phyloP scores from a whole-genome alignment of 2,329 filamentous ascomycete genomes.

The Epichloe aotearoae region DNA sequence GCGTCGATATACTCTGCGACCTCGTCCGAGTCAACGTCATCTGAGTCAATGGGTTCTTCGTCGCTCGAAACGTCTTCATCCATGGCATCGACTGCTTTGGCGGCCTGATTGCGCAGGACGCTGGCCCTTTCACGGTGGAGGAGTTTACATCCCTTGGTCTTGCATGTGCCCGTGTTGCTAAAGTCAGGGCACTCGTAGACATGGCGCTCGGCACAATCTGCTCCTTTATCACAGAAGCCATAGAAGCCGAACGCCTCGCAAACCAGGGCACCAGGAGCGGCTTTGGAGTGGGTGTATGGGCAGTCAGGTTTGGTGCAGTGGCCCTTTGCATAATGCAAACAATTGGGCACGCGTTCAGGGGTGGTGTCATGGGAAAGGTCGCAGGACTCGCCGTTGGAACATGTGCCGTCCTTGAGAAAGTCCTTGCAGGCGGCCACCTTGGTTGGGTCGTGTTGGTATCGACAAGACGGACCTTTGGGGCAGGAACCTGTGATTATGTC shows the following conservation, averaged over 20 bases:
- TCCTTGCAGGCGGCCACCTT: constrained; percentile 88
- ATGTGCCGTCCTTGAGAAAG: constrained; percentile 67
- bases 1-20: constrained; percentile 52
- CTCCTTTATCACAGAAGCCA: constrained; percentile 80
- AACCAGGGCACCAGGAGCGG: constrained; percentile 63
- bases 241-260: constrained; percentile 75
- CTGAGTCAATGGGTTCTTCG: constrained; percentile 57
- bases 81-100: constrained; percentile 36
- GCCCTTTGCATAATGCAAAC: constrained; percentile 79
- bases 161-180: constrained; percentile 79
- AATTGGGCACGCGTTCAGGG: constrained; percentile 73
- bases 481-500: constrained; percentile 56
- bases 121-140: constrained; percentile 81
- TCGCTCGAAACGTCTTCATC: constrained; percentile 63
- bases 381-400: constrained; percentile 65
- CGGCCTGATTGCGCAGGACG: constrained; percentile 55
- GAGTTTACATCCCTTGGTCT: constrained; percentile 67
- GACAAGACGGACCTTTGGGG: constrained; percentile 66
- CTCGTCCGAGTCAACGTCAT: constrained; percentile 69
- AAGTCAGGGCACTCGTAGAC: constrained; percentile 91
- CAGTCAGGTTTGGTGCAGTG: constrained; percentile 81
- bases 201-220: constrained; percentile 67
- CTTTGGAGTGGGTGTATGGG: constrained; percentile 72
- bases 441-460: constrained; percentile 67
- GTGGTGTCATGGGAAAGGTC: constrained; percentile 81